These are phyloP conservation scores for Chenopodium suecicum DNA, from an alignment of 148 eudicot genomes.

Conservation along the genomic window DNA sequence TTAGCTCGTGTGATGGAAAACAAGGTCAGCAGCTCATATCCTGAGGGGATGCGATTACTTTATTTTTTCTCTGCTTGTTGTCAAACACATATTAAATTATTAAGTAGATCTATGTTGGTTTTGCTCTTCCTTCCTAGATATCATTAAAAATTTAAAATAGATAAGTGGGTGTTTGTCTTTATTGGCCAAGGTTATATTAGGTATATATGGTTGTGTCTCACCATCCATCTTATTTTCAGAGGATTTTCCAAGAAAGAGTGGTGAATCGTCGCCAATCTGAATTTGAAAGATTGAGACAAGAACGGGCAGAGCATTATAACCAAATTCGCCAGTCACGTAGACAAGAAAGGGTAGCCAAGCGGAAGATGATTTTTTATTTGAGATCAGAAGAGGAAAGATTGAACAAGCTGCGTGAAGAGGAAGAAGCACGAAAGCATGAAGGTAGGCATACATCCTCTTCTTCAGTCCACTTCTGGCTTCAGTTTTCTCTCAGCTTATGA, in stretches of 20 bases:
- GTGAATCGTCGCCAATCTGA: constrained; percentile 51
- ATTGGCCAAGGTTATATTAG: neutral
- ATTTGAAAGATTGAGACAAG: constrained; percentile 53
- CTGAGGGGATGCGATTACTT: neutral
- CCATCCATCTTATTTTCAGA: constrained; percentile 31
- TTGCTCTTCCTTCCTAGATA: neutral
- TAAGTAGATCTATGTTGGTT: neutral
- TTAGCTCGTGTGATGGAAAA: constrained; percentile 52
- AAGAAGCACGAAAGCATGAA: constrained; percentile 77
- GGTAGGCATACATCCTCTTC: constrained; percentile 34
- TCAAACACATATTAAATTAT: neutral
- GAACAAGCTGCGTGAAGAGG: constrained; percentile 62
- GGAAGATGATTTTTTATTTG: constrained; percentile 69
- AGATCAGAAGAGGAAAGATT: constrained; percentile 68
- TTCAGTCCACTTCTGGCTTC: neutral
- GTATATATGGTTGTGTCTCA: neutral
- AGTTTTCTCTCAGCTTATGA: neutral
- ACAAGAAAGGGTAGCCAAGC: constrained; percentile 59
- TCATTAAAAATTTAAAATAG: neutral
- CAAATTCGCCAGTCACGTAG: constrained; percentile 52
- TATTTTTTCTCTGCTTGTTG: neutral
- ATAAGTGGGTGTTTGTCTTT: neutral
- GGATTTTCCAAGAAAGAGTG: constrained; percentile 53
- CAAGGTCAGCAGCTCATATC: constrained; percentile 42
- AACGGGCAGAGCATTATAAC: constrained; percentile 51